Evolutionary conservation across 2,329 filamentous ascomycete species (phyloP).

Genomic region (Aspergillus viridinutans): DNA sequence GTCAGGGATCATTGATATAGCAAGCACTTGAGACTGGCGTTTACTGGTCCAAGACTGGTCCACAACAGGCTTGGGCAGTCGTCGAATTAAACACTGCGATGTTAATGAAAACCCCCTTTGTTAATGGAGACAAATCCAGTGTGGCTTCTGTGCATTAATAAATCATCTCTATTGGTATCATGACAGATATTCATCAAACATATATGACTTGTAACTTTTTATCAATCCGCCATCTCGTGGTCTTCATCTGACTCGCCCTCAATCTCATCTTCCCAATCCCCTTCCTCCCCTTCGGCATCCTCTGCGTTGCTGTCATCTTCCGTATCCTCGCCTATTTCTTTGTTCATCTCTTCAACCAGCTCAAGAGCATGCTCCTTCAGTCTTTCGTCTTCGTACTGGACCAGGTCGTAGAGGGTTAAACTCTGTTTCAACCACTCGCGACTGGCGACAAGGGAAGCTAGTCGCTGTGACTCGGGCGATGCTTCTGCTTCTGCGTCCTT

Average conservation of each 20-base stretch:
- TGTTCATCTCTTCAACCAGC: constrained; percentile 52
- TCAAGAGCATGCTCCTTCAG: constrained; percentile 43
- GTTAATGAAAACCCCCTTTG: neutral
- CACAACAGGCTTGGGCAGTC: neutral
- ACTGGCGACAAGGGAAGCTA: constrained; percentile 65
- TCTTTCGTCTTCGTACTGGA: constrained; percentile 66
- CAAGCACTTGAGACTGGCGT: too few relatives aligned
- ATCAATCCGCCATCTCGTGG: constrained; percentile 53
- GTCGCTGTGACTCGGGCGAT: constrained; percentile 50
- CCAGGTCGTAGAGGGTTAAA: constrained; percentile 68
- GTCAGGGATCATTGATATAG: neutral
- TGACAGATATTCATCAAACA: constrained; percentile 21
- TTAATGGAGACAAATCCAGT: neutral
- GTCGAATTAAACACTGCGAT: neutral
- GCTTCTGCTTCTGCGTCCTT: constrained; percentile 32
- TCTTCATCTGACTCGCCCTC: constrained; percentile 51
- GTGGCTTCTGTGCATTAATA: neutral
- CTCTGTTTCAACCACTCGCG: constrained; percentile 79
- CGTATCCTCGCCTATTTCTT: constrained; percentile 59
- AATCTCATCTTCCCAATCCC: constrained; percentile 50
- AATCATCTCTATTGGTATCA: constrained; percentile 29
- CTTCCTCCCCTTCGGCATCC: constrained; percentile 51
- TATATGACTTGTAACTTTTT: constrained; percentile 23
- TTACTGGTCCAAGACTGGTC: neutral
- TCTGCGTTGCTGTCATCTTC: constrained; percentile 55